Base-by-base conservation (phyloP, 805 yeast genomes). In the Schizosaccharomyces lindneri region DNA sequence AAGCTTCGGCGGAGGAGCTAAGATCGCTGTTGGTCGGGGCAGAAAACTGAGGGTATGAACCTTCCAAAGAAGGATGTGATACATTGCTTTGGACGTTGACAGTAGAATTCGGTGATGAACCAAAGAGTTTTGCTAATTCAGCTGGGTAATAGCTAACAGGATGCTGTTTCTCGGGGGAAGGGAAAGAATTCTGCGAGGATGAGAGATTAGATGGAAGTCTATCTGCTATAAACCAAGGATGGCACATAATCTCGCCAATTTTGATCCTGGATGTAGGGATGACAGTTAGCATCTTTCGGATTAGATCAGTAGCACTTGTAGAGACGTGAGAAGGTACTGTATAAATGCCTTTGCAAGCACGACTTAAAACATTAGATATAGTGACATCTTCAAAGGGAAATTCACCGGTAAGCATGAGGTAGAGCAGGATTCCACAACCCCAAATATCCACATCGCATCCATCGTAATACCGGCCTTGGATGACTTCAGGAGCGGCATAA, bases 361-460 rank as follows among this genome's bases (percentile, higher is more conserved):
- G 87, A 71, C 88, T 88, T 76, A 90, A 89, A 64, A 89, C 76
- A 1, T 93, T 94, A 7, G 97, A 97, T 62, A 89, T 90, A 70
- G 87, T 84, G 69, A 90, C 97, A 72, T 89, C 97, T 72, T 89
- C 97, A 71, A 89, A 89, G 15, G 97, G 97, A 67, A 89, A 77
- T 67, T 96, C 77, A 51, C 97, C 96, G 72, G 96, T 89, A 61
- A 90, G 77, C 97, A 89, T 89, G 61, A 89, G 97, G 67, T 89
- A 90, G 62, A 89, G 75, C 59, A 90, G 88, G 51, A 90, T 97
- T 68, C 97, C 97, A 69, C 95, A 85, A 0, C 95, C 84, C 97
- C 97, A 89, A 62, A 89, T 96, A 71, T 89, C 97, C 59, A 90
- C 97, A 72, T 90, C 97, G 2, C 97, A 97, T 7, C 97, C 97